Percentiles rank a stretch among this genome's conserved stretches.
Conservation (phyloP, 2,329 filamentous ascomycete species). For the Fusarium buxicola region DNA sequence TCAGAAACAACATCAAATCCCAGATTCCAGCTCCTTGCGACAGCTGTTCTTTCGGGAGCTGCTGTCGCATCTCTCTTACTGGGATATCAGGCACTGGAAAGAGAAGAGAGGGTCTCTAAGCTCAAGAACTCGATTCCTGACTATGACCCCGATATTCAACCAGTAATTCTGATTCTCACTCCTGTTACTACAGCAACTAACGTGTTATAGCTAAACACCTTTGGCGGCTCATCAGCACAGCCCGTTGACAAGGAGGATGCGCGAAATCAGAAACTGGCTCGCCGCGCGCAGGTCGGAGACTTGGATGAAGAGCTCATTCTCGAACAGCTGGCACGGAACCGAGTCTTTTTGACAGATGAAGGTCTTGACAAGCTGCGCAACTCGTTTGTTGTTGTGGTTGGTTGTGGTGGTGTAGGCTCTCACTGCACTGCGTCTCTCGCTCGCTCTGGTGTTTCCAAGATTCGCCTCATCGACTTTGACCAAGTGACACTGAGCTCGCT, state of each 20-base stretch:
- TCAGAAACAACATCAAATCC: constrained; percentile 58
- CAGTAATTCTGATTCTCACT: constrained; percentile 23
- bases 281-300: constrained; percentile 70
- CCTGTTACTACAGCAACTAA: constrained; percentile 14
- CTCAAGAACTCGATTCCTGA: constrained; percentile 71
- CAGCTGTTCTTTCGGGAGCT: constrained; percentile 73
- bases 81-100: constrained; percentile 70
- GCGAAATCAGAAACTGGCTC: constrained; percentile 68
- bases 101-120: constrained; percentile 64
- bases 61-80: constrained; percentile 70
- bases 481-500: constrained; percentile 95
- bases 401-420: constrained; percentile 93
- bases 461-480: constrained; percentile 95
- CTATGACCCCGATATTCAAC: constrained; percentile 33
- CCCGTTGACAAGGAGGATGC: constrained; percentile 69
- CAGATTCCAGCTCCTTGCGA: constrained; percentile 73
- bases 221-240: constrained; percentile 64
- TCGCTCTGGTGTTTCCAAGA: constrained; percentile 86
- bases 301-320: constrained; percentile 85
- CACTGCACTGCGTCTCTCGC: constrained; percentile 89
- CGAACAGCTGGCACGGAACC: constrained; percentile 93
- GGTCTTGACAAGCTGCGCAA: constrained; percentile 83
- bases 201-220: constrained; percentile 66
- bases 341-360: constrained; percentile 86
- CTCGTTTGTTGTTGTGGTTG: constrained; percentile 89